phyloP scores from a whole-genome alignment of 1,139 yeast genomes.

The Wickerhamomyces sp. region DNA sequence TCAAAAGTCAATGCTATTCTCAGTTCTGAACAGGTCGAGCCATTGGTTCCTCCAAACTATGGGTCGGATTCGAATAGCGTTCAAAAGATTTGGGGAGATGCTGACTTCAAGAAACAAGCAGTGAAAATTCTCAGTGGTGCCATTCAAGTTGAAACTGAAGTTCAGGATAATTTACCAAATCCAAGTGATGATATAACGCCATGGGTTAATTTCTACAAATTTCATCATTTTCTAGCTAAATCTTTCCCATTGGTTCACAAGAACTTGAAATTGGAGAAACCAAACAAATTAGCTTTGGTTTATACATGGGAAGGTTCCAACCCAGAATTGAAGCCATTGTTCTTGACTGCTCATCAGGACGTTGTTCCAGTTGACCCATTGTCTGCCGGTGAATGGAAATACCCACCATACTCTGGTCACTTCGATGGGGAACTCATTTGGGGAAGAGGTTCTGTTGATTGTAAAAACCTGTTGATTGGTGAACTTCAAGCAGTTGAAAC shows the following conservation, averaged over 20 bases:
- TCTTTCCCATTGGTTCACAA: slow-evolving; percentile 60
- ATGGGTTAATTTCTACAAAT: slow-evolving; percentile 38
- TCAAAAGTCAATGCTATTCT: background rate
- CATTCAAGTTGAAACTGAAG: slow-evolving; percentile 55
- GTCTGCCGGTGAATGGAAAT: slow-evolving; percentile 55
- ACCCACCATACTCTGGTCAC: slow-evolving; percentile 65
- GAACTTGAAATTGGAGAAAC: slow-evolving; percentile 43
- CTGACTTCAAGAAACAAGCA: slow-evolving; percentile 35
- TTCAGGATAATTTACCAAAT: slow-evolving; percentile 46
- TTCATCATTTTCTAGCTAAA: slow-evolving; percentile 52
- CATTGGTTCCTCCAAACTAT: background rate
- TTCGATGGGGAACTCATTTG: slow-evolving; percentile 45
- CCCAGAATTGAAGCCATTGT: slow-evolving; percentile 49
- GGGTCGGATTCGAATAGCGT: background rate
- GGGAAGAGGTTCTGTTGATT: slow-evolving; percentile 67
- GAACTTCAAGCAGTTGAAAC: slow-evolving; percentile 51
- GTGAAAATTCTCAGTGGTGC: slow-evolving; percentile 47
- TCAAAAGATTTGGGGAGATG: slow-evolving; percentile 26
- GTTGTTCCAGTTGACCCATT: slow-evolving; percentile 73
- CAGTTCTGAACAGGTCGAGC: background rate
- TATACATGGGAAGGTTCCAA: slow-evolving; percentile 64
- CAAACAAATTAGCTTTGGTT: slow-evolving; percentile 64
- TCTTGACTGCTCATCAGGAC: slow-evolving; percentile 77
- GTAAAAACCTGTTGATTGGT: slow-evolving; percentile 53
- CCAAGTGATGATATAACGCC: slow-evolving; percentile 34